phyloP scores from a whole-genome alignment of 352 stramenopile species.

The Pythium rhizo-oryzae region DNA sequence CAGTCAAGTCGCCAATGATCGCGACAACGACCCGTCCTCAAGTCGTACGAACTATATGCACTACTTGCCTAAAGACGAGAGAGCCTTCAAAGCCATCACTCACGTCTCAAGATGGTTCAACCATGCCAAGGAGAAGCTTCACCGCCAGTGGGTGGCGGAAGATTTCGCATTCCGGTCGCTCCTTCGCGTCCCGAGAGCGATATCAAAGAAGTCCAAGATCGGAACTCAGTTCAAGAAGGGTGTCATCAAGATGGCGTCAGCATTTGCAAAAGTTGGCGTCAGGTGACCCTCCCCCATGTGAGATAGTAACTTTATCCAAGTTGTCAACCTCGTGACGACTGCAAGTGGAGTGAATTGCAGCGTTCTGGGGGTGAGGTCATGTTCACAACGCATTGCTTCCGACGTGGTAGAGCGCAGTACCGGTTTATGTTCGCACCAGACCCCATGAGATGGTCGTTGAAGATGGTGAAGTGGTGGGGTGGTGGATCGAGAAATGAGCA shows the following conservation, averaged over 20 bases:
- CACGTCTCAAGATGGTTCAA: conserved; percentile 1
- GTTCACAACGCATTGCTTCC: conserved; percentile 23
- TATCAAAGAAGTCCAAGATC: too few relatives aligned
- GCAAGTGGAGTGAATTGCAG: neutral
- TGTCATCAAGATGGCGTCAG: too few relatives aligned
- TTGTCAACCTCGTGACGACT: neutral
- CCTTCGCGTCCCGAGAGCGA: neutral
- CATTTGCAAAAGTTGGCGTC: neutral
- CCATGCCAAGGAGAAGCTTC: neutral
- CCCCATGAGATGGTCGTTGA: neutral
- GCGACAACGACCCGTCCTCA: too few relatives aligned
- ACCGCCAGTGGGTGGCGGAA: neutral
- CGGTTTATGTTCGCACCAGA: neutral
- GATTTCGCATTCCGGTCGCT: conserved; percentile 6
- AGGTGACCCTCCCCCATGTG: neutral
- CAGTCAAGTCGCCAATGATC: too few relatives aligned
- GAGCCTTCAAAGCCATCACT: neutral
- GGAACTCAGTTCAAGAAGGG: too few relatives aligned
- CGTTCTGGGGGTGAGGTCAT: conserved; percentile 5
- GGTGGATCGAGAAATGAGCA: conserved; percentile 11
- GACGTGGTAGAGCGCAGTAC: conserved; percentile 1
- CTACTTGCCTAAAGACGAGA: neutral
- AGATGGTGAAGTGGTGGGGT: neutral
- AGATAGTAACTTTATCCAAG: conserved; percentile 13
- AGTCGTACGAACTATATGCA: conserved; percentile 11